phyloP scores from a whole-genome alignment of 2,329 filamentous ascomycete species.

The Paramyrothecium roridum region DNA sequence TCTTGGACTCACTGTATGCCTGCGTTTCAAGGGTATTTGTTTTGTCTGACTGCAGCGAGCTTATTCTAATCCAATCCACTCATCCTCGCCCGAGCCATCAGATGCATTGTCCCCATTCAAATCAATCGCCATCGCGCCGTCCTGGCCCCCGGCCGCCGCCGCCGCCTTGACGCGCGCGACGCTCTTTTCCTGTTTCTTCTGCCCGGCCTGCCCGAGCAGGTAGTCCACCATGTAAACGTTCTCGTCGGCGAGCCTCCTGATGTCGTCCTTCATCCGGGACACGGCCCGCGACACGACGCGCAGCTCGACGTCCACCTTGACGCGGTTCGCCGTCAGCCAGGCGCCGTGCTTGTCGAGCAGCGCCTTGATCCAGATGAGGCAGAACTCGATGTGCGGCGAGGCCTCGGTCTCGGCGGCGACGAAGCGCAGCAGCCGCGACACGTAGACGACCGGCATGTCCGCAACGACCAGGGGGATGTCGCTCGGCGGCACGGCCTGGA shows the following conservation, averaged over 20 bases:
- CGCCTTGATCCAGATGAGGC: constrained; percentile 86
- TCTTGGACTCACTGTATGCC: constrained; percentile 1
- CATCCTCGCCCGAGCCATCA: constrained; percentile 37
- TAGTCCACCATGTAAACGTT: constrained; percentile 91
- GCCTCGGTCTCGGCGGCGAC: constrained; percentile 85
- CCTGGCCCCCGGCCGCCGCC: constrained; percentile 4
- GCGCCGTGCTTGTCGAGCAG: constrained; percentile 78
- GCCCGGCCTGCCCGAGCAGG: constrained; percentile 53
- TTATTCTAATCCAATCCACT: constrained; percentile 49
- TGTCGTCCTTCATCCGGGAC: constrained; percentile 74
- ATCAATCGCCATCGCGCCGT: not conserved
- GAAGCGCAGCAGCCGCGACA: constrained; percentile 80
- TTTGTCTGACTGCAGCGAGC: constrained; percentile 4
- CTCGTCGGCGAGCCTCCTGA: constrained; percentile 79
- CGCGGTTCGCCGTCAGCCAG: constrained; percentile 78
- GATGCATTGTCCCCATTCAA: constrained; percentile 25
- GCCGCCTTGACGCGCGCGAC: not conserved
- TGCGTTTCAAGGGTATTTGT: constrained; percentile 6
- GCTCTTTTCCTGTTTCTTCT: constrained; percentile 19
- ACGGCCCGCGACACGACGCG: constrained; percentile 80
- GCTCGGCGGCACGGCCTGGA: constrained; percentile 72
- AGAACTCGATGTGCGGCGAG: constrained; percentile 92
- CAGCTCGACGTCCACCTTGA: constrained; percentile 78
- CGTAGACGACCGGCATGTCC: constrained; percentile 79
- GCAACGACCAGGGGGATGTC: constrained; percentile 77